A percentile compares a stretch with the other conserved stretches of the same genome.
Evolutionary conservation across 495 filamentous ascomycete genomes (phyloP).

Genomic region (Elasticomyces elasticus): DNA sequence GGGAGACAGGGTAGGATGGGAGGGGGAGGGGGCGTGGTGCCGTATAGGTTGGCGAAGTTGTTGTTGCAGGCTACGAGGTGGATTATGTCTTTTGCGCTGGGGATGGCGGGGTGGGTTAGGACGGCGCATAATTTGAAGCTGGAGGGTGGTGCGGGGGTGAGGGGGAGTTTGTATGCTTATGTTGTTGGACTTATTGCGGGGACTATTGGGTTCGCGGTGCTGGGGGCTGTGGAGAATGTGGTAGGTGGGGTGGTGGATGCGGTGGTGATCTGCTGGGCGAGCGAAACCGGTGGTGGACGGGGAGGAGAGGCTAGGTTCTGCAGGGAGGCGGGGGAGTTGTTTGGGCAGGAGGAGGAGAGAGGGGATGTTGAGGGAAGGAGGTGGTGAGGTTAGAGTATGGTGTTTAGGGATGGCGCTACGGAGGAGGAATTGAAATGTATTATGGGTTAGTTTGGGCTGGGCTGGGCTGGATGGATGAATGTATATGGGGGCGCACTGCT

Average conservation of each 20-base stretch:
- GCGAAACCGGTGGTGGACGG: slow-evolving; percentile 58
- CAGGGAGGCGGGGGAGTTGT: slow-evolving; percentile 73
- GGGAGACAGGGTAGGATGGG: no score
- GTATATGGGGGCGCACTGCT: no score
- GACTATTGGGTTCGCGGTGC: slow-evolving; percentile 86
- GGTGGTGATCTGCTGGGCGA: slow-evolving; percentile 85
- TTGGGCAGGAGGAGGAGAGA: slow-evolving; percentile 45
- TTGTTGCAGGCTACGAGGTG: slow-evolving; percentile 81
- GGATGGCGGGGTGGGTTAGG: slow-evolving; percentile 95
- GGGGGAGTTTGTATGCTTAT: slow-evolving; percentile 90
- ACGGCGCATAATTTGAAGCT: slow-evolving; percentile 61
- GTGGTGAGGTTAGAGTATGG: neutral
- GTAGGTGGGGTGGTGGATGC: slow-evolving; percentile 88
- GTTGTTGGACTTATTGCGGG: slow-evolving; percentile 84
- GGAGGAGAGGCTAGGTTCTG: slow-evolving; percentile 64
- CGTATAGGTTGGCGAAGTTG: slow-evolving; percentile 84
- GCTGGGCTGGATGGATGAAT: no score
- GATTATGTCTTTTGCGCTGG: slow-evolving; percentile 79
- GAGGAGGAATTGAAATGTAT: no score
- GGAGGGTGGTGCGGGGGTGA: slow-evolving; percentile 38
- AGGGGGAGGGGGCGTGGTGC: slow-evolving; percentile 42
- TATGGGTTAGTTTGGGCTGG: no score
- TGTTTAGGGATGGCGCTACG: neutral
- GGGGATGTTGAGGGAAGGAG: neutral
- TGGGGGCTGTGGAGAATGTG: slow-evolving; percentile 93